Base-by-base conservation (phyloP, 352 stramenopile genomes). In the Phytophthora kernoviae region DNA sequence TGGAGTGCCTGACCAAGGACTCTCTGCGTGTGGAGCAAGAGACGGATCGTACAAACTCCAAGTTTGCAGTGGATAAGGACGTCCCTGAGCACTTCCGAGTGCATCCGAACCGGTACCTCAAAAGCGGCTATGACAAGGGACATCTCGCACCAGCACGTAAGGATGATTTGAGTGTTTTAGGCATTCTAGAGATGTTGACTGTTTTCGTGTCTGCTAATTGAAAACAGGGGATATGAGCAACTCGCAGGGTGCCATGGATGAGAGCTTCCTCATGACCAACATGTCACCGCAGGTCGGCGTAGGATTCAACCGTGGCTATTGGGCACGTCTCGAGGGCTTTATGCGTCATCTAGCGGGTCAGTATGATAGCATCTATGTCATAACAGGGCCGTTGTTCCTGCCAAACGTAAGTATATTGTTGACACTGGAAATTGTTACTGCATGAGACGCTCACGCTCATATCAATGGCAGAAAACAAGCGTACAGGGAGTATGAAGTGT, bases 251-350 rank as follows among this genome's bases (percentile, higher is more conserved):
- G 78, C 82, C 22, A 92, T 97, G 78, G 70, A 97, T 55, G 93
- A 98, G 70, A 98, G 94, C 48, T 99, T 98, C 60, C 74, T 93
- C n/a, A 95, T 99, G 73, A 96, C 81, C 46, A 99, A 99, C 71
- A 94, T 98, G 54, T 97, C 87, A 21, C 96, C 96, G 0, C 96
- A 99, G 62, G 63, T 96, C 40, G 87, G 87, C 33, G 83, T 76
- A 21, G 86, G 86, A 18, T 96, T 97, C 59, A 97, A 97, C 58
- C 88, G 90, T 26, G 74, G 79, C 46, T 96, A 96, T 66, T 97
- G 90, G 90, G 77, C 88, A 8, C 77, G 84, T 17, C 66, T 97
- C 27, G 90, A 97, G 59, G 79, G 87, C 42, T 96, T 96, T 48
- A 78, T 95, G 48, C 87, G 90, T 21, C 81, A 94, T 58, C 59